Evolutionary conservation across 2,329 filamentous ascomycete species (phyloP), one percentile per base, ranked within the genome.

Genomic region (Stagonosporopsis vannaccii): DNA sequence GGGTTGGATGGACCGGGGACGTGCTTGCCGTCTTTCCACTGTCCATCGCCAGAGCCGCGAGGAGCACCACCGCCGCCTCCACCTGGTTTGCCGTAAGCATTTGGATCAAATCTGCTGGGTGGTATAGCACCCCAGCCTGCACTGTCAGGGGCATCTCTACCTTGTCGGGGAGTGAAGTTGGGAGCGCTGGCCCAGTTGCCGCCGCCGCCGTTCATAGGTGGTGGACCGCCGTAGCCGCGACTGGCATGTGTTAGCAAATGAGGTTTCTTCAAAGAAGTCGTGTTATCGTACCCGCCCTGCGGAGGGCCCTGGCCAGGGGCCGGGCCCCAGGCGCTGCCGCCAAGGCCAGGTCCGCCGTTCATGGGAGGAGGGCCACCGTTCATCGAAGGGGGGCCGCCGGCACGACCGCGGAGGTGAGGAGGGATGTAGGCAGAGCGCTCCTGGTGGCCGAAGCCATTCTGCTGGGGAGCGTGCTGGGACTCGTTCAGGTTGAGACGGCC

Each of bases 21-120:
- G 82, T 99, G 95, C 85, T 98, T 97, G 79, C 95, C 95, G 67
- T 98, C 94, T 73, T 89, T 88, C 95, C 95, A 99, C 82, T 92
- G 88, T 72, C 95, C 95, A 74, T 98, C 95, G 72, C 95, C 95
- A 75, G 92, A 96, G 71, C 93, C 92, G 71, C 90, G 88, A 70
- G 87, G 83, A 72, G 84, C 69, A 66, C 82, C 81, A 62, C 80
- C 81, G 58, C 83, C 82, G 59, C 83, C 80, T 56, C 73, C 72
- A 62, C 78, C 77, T 57, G 81, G 79, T 72, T 80, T 82, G 60
- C 85, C 84, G 69, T 90, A 90, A 56, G 81, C 84, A 74, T 84
- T 87, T 65, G 85, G 82, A 73, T 90, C 85, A 74, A 88, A 88
- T 62, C 78, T 77, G 67, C 78, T 79, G 62, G 76, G 72, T 42